Conservation (phyloP, 345 rosid species). For the Pugionium cornutum region DNA sequence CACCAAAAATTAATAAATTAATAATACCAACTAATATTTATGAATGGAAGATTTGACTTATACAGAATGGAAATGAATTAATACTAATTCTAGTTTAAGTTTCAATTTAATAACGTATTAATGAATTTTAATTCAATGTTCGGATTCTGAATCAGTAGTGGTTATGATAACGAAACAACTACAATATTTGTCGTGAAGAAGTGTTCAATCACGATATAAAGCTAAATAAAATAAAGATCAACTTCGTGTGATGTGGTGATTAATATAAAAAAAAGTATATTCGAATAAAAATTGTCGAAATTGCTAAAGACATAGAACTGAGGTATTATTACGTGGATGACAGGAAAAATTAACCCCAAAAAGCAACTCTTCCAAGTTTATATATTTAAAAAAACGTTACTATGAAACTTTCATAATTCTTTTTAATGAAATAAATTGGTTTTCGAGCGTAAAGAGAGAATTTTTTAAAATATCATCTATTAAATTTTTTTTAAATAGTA, state of each 20-base stretch:
- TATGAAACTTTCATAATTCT: too few species aligned
- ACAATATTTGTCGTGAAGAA: constrained; percentile 3
- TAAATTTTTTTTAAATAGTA: too few species aligned
- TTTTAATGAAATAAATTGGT: too few species aligned
- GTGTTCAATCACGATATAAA: constrained; percentile 17
- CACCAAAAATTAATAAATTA: neutral
- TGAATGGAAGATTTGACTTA: neutral
- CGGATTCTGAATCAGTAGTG: constrained; percentile 17
- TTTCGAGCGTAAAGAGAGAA: too few species aligned
- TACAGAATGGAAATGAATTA: neutral
- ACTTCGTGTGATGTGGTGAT: constrained; percentile 10
- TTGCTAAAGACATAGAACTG: too few species aligned
- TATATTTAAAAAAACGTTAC: neutral
- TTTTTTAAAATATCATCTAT: too few species aligned
- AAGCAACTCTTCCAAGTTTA: neutral
- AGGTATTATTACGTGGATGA: constrained; percentile 9
- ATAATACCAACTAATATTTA: neutral
- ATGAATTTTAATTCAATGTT: constrained; percentile 6
- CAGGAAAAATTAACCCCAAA: neutral
- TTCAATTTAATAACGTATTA: constrained; percentile 11
- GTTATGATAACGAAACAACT: constrained; percentile 25
- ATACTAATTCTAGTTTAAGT: too few species aligned
- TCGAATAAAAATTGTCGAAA: neutral
- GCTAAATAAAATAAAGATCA: constrained; percentile 24
- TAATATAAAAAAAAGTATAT: constrained; percentile 13